Evolutionary conservation across 169 alveolate genomes (phyloP).

Genomic region (Cryptosporidium ubiquitum): DNA sequence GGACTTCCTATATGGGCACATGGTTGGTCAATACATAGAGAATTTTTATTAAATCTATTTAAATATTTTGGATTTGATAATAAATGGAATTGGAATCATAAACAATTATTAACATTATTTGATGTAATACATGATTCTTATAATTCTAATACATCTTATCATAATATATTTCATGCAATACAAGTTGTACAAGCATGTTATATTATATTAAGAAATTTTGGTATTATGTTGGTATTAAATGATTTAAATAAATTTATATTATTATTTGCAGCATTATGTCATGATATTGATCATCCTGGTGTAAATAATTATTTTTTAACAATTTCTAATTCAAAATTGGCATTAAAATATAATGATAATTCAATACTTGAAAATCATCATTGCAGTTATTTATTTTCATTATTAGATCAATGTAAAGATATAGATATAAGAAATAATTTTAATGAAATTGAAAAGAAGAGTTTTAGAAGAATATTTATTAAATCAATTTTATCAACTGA

Average conservation of each 20-base stretch:
- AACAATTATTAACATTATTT: conserved; percentile 7
- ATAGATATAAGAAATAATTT: conserved; percentile 76
- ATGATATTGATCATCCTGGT: conserved; percentile 88
- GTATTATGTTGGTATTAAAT: conserved; percentile 63
- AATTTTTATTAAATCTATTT: conserved; percentile 38
- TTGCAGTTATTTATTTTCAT: conserved; percentile 66
- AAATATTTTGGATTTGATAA: conserved; percentile 32
- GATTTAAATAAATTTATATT: conserved; percentile 80
- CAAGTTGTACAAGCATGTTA: conserved; percentile 84
- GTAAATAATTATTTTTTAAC: conserved; percentile 81
- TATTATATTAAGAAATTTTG: conserved; percentile 74
- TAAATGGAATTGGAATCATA: conserved; percentile 52
- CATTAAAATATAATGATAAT: conserved; percentile 82
- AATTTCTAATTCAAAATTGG: conserved; percentile 77
- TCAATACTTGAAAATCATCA: conserved; percentile 86
- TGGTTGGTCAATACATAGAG: conserved; percentile 42
- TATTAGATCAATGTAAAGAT: conserved; percentile 49
- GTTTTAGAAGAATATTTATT: conserved; percentile 79
- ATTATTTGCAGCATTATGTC: conserved; percentile 83
- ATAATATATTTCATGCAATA: conserved; percentile 87
- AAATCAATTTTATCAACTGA: conserved; percentile 79
- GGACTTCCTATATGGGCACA: conserved; percentile 67
- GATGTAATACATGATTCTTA: conserved; percentile 74
- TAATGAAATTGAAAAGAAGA: conserved; percentile 75
- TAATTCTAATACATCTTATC: conserved; percentile 82